These are phyloP conservation scores for Ambrosiella cleistominuta DNA, from an alignment of 2,329 filamentous ascomycete genomes.

Conservation along the genomic window DNA sequence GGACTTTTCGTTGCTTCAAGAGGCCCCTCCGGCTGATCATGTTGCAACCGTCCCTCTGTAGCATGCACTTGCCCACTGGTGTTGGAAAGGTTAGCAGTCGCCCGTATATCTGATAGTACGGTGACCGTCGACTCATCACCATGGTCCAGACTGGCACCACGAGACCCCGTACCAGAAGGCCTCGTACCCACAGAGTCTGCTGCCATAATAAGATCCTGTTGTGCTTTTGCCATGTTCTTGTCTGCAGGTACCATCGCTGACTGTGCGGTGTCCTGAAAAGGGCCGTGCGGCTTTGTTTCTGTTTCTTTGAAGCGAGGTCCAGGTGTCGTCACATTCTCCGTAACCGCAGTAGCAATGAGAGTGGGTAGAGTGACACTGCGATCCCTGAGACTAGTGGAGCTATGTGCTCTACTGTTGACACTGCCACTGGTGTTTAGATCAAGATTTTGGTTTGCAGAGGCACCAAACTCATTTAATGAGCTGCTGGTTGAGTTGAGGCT, in stretches of 20 bases:
- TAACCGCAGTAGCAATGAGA: not conserved
- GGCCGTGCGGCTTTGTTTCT: slow-evolving; percentile 12
- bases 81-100: not conserved
- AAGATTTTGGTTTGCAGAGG: not conserved
- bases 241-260: not conserved
- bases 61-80: not conserved
- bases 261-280: not conserved
- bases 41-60: slow-evolving; percentile 7
- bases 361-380: not conserved
- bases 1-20: not conserved
- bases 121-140: not conserved
- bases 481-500: not conserved
- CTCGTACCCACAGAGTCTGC: not conserved
- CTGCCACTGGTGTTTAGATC: not conserved
- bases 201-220: not conserved
- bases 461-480: not conserved
- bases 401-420: not conserved
- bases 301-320: slow-evolving; percentile 3
- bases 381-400: not conserved
- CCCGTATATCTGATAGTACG: not conserved
- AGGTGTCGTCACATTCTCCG: not conserved
- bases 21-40: slow-evolving; percentile 11
- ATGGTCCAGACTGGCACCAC: not conserved
- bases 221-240: not conserved
- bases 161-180: not conserved